Evolutionary conservation across 202 grass and related monocot species (phyloP).

Genomic region (Schoenoplectus triqueter): DNA sequence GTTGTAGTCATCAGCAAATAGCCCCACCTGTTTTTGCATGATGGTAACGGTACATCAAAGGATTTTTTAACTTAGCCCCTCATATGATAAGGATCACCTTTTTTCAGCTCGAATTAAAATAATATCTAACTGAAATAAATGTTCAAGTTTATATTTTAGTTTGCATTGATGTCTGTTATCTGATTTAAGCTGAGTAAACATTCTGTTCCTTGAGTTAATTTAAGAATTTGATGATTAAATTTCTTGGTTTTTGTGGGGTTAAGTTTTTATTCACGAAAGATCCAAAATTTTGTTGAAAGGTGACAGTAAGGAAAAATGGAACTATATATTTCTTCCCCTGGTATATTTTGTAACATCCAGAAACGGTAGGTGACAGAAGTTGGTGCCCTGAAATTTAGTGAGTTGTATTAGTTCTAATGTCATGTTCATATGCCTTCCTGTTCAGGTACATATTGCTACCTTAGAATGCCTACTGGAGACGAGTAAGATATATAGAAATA

Average conservation of each 20-base stretch:
- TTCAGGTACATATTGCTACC: slow-evolving; percentile 78
- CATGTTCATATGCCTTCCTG: slow-evolving; percentile 27
- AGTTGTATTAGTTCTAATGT: slow-evolving; percentile 11
- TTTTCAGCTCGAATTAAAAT: slow-evolving; percentile 7
- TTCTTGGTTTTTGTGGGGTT: slow-evolving; percentile 20
- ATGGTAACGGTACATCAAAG: neutral
- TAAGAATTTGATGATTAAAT: neutral
- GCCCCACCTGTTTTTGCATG: neutral
- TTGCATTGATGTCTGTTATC: slow-evolving; percentile 1
- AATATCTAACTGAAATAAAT: neutral
- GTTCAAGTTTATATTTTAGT: neutral
- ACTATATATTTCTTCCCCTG: neutral
- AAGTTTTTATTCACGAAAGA: neutral
- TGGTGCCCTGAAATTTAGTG: neutral
- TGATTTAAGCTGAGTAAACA: neutral
- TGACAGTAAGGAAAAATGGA: neutral
- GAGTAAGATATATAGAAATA: slow-evolving; percentile 72
- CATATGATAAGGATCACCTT: slow-evolving; percentile 32
- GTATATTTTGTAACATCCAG: neutral
- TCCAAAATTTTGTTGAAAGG: neutral
- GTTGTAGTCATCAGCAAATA: slow-evolving; percentile 20
- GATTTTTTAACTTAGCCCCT: slow-evolving; percentile 23
- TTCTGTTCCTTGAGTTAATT: neutral
- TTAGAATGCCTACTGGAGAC: slow-evolving; percentile 79
- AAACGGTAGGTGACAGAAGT: neutral